Conservation (phyloP, 2,329 filamentous ascomycete genomes). For the Pestalotiopsis sp. region DNA sequence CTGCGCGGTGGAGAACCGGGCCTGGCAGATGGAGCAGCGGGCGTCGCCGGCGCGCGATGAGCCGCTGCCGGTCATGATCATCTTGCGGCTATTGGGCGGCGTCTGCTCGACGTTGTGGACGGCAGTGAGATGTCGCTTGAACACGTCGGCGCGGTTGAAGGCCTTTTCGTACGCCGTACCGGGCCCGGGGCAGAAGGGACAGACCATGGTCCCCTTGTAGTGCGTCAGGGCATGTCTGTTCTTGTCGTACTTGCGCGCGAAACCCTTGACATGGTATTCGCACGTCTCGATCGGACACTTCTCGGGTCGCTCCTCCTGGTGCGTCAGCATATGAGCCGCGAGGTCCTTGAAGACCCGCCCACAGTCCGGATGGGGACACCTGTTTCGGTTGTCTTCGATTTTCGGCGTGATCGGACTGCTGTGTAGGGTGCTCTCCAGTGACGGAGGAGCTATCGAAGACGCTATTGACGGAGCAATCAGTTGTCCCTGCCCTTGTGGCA, state of each 20-base stretch:
- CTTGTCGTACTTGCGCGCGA: conserved; percentile 95
- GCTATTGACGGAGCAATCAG: conserved; percentile 34
- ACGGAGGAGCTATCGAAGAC: conserved; percentile 33
- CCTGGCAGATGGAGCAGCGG: conserved; percentile 88
- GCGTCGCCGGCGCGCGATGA: conserved; percentile 59
- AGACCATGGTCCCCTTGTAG: conserved; percentile 97
- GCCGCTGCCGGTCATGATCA: conserved; percentile 33
- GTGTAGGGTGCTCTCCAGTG: conserved; percentile 33
- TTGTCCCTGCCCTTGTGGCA: conserved; percentile 29
- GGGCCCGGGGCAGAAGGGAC: conserved; percentile 88
- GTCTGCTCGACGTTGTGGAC: conserved; percentile 94
- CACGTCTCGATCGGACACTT: conserved; percentile 93
- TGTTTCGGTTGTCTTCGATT: conserved; percentile 37
- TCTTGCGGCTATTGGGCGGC: conserved; percentile 88
- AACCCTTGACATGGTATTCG: conserved; percentile 90
- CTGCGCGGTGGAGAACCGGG: conserved; percentile 79
- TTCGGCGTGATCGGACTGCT: conserved; percentile 33
- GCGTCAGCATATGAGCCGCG: conserved; percentile 92
- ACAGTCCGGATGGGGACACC: conserved; percentile 83
- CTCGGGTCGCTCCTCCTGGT: conserved; percentile 86
- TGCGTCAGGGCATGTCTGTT: conserved; percentile 92
- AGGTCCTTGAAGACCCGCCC: conserved; percentile 87
- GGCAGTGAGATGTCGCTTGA: conserved; percentile 89
- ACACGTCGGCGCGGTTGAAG: conserved; percentile 93
- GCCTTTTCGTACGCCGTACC: conserved; percentile 90